Base-by-base conservation (phyloP, 306 rosid species). In the Senna tora region DNA sequence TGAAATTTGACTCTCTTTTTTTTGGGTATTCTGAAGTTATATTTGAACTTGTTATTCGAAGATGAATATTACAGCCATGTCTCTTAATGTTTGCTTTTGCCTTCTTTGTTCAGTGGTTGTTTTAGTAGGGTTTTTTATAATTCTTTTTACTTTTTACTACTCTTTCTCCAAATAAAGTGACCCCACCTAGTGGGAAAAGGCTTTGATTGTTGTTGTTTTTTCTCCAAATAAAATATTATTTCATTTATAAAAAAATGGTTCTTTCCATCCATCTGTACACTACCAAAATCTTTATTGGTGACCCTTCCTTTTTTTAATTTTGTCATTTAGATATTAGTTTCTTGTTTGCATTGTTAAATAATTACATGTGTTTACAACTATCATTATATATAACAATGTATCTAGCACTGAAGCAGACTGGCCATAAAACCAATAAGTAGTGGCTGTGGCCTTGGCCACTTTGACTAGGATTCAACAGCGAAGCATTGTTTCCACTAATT, bases 1-100 rank as follows among this genome's bases (percentile, higher is more conserved):
- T 52, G 51, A 70, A 64, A 25, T 52, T 3, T 72, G 19, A 65
- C 61, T 15, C 16, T 49, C 56, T 7, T 62, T 57, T 65, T 8
- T 71, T 75, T 47, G 65, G 65, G 57, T 42, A 65, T 65, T 50
- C 39, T 38, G 60, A 61, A 57, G 50, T 68, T 32, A 67, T 73
- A 42, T 36, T 25, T 22, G 25, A 78, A 49, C 74, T 22, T 22
- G 46, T 22, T 47, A 20, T 21, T 50, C 2, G 9, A 52, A 14
- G 42, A 67, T 22, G 53, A 57, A 22, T 14, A 39, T 32, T 22
- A 67, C 34, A 62, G 43, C 63, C 60, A 30, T 20, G 63, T 67
- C 30, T 33, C 42, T 15, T 32, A 15, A 30, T 33, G 43, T 10
- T 58, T 59, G 14, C 65, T 34, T 58, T n/a, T 19, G 15, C n/a